Percentiles rank a stretch among this genome's conserved stretches.
phyloP scores from a whole-genome alignment of 495 filamentous ascomycete genomes.

The Tirmania nivea region DNA sequence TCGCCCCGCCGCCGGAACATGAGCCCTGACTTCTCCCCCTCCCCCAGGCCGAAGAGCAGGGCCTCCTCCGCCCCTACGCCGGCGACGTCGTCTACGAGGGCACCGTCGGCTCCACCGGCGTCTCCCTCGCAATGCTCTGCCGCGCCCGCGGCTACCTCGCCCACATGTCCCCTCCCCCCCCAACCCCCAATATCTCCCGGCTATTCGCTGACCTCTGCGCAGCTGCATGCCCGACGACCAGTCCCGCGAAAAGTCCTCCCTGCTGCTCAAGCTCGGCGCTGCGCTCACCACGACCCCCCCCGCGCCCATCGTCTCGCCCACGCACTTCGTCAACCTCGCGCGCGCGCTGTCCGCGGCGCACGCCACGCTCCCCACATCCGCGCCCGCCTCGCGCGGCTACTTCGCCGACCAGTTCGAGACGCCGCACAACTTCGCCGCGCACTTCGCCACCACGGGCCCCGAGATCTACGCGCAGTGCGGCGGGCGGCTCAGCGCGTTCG shows the following conservation, averaged over 20 bases:
- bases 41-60: constrained; percentile 48
- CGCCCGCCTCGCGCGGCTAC: constrained; percentile 37
- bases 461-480: constrained; percentile 67
- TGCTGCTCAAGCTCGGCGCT: constrained; percentile 77
- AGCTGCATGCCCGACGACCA: constrained; percentile 92
- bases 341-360: constrained; percentile 48
- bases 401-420: constrained; percentile 98
- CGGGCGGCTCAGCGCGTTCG: constrained; percentile 64
- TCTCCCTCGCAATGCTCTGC: constrained; percentile 75
- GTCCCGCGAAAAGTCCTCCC: constrained; percentile 63
- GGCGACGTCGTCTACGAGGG: constrained; percentile 95
- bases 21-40: constrained; percentile 1
- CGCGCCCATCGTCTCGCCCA: constrained; percentile 71
- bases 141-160: constrained; percentile 74
- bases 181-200: neutral
- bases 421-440: constrained; percentile 62
- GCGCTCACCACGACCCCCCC: constrained; percentile 71
- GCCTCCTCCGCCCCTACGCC: constrained; percentile 51
- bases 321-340: constrained; percentile 89
- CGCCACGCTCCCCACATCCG: constrained; percentile 27
- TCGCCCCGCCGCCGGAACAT: too few species aligned
- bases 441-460: constrained; percentile 63
- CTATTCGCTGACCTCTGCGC: neutral
- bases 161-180: constrained; percentile 40
- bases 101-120: constrained; percentile 83